These are phyloP conservation scores for Chlamydomonas reinhardtii DNA, from an alignment of 163 green algal species.

Conservation along the genomic window DNA sequence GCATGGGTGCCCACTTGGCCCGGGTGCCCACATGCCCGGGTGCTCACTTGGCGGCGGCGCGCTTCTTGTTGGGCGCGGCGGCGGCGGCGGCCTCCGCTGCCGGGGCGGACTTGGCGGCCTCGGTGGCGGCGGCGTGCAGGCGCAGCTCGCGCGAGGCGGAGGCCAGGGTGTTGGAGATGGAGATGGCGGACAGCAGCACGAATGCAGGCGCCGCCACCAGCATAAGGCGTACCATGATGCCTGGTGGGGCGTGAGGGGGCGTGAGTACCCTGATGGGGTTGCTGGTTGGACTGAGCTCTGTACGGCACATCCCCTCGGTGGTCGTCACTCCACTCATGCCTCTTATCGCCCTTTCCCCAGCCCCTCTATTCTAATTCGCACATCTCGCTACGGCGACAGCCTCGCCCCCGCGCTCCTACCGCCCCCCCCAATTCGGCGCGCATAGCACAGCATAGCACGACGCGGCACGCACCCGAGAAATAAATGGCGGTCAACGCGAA, in stretches of 20 bases:
- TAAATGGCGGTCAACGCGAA: constrained; percentile 90
- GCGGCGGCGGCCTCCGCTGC: neutral
- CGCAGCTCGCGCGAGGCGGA: constrained; percentile 13
- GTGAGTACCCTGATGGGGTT: too few species aligned
- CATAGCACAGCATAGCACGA: too few species aligned
- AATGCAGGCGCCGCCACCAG: constrained; percentile 92
- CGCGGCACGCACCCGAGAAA: constrained; percentile 80
- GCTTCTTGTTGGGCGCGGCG: constrained; percentile 6
- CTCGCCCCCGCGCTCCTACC: too few species aligned
- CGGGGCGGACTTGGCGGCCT: constrained; percentile 5
- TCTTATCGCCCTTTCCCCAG: too few species aligned
- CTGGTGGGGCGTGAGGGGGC: constrained; percentile 43
- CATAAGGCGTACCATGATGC: constrained; percentile 96
- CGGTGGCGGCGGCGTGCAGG: neutral
- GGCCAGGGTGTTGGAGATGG: constrained; percentile 42
- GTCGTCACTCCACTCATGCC: too few species aligned
- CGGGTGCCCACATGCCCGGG: too few species aligned
- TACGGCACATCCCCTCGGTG: too few species aligned
- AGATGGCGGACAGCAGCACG: constrained; percentile 64
- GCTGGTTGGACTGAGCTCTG: too few species aligned
- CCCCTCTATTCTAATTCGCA: too few species aligned
- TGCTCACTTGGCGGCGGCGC: constrained; percentile 6
- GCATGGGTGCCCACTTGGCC: too few species aligned
- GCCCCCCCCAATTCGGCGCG: too few species aligned
- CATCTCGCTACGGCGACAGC: too few species aligned